Evolutionary conservation across 345 rosid genomes (phyloP).

Genomic region (Theobroma cacao): DNA sequence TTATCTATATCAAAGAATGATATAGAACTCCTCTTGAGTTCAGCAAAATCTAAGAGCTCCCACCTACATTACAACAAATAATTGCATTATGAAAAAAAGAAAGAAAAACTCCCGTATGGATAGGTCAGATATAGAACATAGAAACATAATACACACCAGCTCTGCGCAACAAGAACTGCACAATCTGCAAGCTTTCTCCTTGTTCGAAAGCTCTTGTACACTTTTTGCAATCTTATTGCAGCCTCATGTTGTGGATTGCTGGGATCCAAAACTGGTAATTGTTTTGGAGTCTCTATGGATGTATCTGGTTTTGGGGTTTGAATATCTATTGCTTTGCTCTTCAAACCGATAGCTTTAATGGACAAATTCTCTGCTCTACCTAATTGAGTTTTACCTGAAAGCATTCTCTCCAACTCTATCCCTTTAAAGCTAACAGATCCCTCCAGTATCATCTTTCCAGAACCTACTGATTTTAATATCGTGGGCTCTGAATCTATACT

Average conservation of each 20-base stretch:
- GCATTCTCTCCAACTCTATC: slow-evolving; percentile 47
- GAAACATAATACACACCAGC: slow-evolving; percentile 51
- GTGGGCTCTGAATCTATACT: slow-evolving; percentile 48
- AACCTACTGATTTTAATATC: slow-evolving; percentile 59
- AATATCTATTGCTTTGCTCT: slow-evolving; percentile 10
- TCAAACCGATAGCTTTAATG: background rate
- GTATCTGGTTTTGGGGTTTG: slow-evolving; percentile 13
- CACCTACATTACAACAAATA: slow-evolving; percentile 52
- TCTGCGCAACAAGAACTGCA: slow-evolving; percentile 82
- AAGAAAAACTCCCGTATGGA: slow-evolving; percentile 52
- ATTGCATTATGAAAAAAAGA: slow-evolving; percentile 55
- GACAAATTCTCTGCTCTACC: slow-evolving; percentile 21
- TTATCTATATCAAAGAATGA: slow-evolving; percentile 89
- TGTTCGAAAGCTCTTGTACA: slow-evolving; percentile 89
- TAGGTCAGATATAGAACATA: background rate
- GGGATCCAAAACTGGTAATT: slow-evolving; percentile 39
- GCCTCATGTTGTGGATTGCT: slow-evolving; percentile 70
- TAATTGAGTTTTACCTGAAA: slow-evolving; percentile 32
- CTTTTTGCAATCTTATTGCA: slow-evolving; percentile 84
- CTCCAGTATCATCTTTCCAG: slow-evolving; percentile 77
- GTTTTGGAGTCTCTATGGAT: background rate
- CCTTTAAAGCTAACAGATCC: slow-evolving; percentile 77
- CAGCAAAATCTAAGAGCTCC: slow-evolving; percentile 88
- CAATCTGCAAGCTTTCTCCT: slow-evolving; percentile 96
- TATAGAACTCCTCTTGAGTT: slow-evolving; percentile 79